Evolutionary conservation across 129 eudicot genomes (phyloP), one percentile per base, ranked within the genome.

Genomic region (Glebionis coronaria): DNA sequence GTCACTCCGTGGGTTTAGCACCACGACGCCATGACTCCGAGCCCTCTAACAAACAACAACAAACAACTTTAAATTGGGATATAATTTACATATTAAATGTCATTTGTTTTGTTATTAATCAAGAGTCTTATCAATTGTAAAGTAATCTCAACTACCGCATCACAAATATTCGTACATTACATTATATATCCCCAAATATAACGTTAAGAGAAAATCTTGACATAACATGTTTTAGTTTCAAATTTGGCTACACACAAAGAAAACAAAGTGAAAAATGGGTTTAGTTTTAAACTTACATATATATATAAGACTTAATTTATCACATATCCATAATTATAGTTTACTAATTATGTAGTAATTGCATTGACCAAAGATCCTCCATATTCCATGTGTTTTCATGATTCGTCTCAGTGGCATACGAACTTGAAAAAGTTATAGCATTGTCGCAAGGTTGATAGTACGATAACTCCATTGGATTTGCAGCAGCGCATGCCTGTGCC

Each of bases 321-420:
- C 8, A 61, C n/a, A 51, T n/a, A n/a, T 35, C 10, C 9, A 38
- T 15, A 15, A 4, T 47, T 69, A 25, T 56, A 65, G 12, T 60
- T 79, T 70, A 81, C 47, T 81, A 85, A 21, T 81, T 73, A 73
- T 81, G 72, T 73, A 91, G 79, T 56, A 85, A 63, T 31, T 91
- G 90, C 82, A 83, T 58, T 23, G 93, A 79, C 97, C 97, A 91
- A 57, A 87, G 67, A 74, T 91, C 93, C 54, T 87, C 96, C 82
- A 88, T 78, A 73, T 83, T 80, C 97, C 96, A 91, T 18, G 82
- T 19, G 60, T 73, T 79, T 65, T 85, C 92, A 53, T 23, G 25
- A 23, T 68, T 80, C 13, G 87, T 44, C 65, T 79, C 88, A 2
- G 70, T 35, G 53, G 83, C 70, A 44, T 83, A 78, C 1, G 84